Evolutionary conservation across 176 grass and related monocot species (phyloP), one percentile per base, ranked within the genome.

Genomic region (Aechmea fasciata): DNA sequence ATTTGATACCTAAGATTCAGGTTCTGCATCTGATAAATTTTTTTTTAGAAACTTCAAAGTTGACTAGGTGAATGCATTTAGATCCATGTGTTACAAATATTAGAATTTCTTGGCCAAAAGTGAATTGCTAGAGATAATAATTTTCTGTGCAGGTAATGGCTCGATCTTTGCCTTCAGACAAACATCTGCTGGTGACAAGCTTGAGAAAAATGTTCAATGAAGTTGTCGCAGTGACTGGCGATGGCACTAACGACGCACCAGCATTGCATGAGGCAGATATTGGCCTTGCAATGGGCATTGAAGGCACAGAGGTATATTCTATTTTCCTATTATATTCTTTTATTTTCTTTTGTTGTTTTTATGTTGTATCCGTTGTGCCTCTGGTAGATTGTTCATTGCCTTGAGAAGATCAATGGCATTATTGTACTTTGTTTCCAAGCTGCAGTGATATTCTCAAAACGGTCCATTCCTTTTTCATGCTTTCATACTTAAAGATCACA

Each of bases 211-310:
- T 83, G 78, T 91, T 88, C 67, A 52, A 79, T 33, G 85, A 96
- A 83, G 88, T 96, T 13, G 92, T 96, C 28, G 88, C 92, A 10
- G 92, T 91, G 51, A 96, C 92, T 1, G 92, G 92, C 10, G 92
- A 96, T 1, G 92, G 92, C 47, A 91, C 92, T 3, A 96, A 96
- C 25, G 92, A 96, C 81, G 92, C 92, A 52, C 92, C 92, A 3
- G 92, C 92, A 59, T 71, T 96, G 69, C 92, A 96, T 75, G 92
- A 96, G 81, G 83, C 92, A 0, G 92, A 96, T 69, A 96, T 96
- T 47, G 92, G 92, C 22, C 83, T 96, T 51, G 88, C 92, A 70
- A 96, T 96, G 92, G 92, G 88, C 49, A 91, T 96, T 63, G 88
- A 88, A 48, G 92, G 92, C 41, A 96, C 92, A 76, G 92, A 96